These are phyloP conservation scores for Hypsizygus marmoreus DNA, from an alignment of 768 basidiomycete species.

Conservation along the genomic window DNA sequence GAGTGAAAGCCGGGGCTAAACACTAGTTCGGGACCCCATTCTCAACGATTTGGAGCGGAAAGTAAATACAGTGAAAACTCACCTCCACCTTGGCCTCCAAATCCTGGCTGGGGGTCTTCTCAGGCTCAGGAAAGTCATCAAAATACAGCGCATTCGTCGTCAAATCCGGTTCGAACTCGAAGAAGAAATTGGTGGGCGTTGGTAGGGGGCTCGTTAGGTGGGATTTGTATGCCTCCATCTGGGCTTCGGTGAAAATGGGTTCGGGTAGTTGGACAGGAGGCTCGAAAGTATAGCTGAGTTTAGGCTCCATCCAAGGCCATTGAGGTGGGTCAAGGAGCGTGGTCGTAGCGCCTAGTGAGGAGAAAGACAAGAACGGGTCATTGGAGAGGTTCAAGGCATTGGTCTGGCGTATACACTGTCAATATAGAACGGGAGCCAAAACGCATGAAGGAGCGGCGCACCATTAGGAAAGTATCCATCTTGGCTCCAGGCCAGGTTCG, in stretches of 20 bases:
- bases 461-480: constrained; percentile 17
- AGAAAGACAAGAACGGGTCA: constrained; percentile 11
- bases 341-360: constrained; percentile 9
- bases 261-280: neutral
- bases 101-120: constrained; percentile 16
- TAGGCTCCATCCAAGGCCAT: constrained; percentile 11
- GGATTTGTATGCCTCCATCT: constrained; percentile 11
- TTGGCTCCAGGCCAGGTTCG: constrained; percentile 15
- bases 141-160: constrained; percentile 15
- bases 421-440: neutral
- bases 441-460: constrained; percentile 1
- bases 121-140: constrained; percentile 20
- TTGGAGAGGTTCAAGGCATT: constrained; percentile 12
- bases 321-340: constrained; percentile 18
- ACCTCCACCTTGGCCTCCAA: constrained; percentile 6
- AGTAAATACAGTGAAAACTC: neutral
- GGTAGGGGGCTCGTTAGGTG: constrained; percentile 14
- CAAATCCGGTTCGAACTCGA: constrained; percentile 17
- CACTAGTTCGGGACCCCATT: too few relatives aligned
- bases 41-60: too few relatives aligned
- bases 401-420: constrained; percentile 6
- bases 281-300: constrained; percentile 4
- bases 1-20: too few relatives aligned
- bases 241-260: constrained; percentile 5
- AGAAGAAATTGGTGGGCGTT: constrained; percentile 12